Percentiles rank a stretch among this genome's conserved stretches.
phyloP scores from a whole-genome alignment of 108 stramenopile species.

The Asterionellopsis glacialis region DNA sequence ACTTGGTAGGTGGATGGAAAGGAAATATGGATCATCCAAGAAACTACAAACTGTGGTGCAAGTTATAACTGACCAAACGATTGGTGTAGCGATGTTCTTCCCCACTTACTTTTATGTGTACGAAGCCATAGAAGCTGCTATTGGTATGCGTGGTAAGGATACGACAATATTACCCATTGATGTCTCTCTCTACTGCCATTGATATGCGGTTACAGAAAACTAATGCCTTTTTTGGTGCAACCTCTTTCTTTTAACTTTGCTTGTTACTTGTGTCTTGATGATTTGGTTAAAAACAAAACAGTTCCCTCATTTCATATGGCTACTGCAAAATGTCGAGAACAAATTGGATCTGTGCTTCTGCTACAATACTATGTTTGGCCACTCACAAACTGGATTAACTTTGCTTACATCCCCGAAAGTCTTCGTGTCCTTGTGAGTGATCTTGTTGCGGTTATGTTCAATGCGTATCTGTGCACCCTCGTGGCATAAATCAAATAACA shows the following conservation, averaged over 20 bases:
- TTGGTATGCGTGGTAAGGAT: background rate
- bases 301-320: conserved; percentile 10
- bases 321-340: conserved; percentile 4
- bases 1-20: conserved; percentile 16
- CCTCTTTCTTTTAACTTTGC: too few relatives aligned
- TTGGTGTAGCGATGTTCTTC: conserved; percentile 24
- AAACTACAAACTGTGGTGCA: conserved; percentile 12
- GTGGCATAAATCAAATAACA: conserved; percentile 3
- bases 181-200: too few relatives aligned
- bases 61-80: conserved; percentile 26
- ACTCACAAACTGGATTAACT: conserved; percentile 16
- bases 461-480: conserved; percentile 24
- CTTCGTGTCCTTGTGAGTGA: conserved; percentile 23
- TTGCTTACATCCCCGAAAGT: conserved; percentile 16
- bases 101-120: conserved; percentile 28
- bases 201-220: too few relatives aligned
- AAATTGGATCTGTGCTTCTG: conserved; percentile 12
- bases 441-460: conserved; percentile 25
- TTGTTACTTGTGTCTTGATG: too few relatives aligned
- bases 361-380: conserved; percentile 23
- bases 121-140: conserved; percentile 18
- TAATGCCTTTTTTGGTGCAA: too few relatives aligned
- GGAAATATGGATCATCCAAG: conserved; percentile 4
- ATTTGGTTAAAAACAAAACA: background rate
- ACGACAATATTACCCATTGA: background rate